Conservation (phyloP, 169 alveolate species). For the Plasmodium ovale region DNA sequence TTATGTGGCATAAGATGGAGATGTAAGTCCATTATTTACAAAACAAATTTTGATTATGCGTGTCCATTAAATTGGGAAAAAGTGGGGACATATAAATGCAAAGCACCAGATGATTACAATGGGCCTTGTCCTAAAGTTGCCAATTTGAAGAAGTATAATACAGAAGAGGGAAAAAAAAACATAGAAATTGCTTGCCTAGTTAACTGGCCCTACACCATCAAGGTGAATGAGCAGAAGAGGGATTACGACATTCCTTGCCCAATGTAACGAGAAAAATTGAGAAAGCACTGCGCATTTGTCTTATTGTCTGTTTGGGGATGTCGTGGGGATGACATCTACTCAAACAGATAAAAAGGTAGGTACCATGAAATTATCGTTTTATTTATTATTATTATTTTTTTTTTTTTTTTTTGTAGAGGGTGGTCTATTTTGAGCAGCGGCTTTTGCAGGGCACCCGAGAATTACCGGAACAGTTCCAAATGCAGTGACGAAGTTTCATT, state of each 20-base stretch:
- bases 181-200: slow-evolving; percentile 60
- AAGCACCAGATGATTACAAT: slow-evolving; percentile 54
- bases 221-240: slow-evolving; percentile 22
- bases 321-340: neutral
- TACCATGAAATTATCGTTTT: too few species aligned
- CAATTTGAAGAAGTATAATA: slow-evolving; percentile 53
- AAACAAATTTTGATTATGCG: slow-evolving; percentile 31
- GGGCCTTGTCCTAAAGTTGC: slow-evolving; percentile 57
- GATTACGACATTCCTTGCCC: slow-evolving; percentile 51
- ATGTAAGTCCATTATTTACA: slow-evolving; percentile 48
- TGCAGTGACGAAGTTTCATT: slow-evolving; percentile 57
- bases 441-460: slow-evolving; percentile 49
- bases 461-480: slow-evolving; percentile 30
- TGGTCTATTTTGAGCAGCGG: slow-evolving; percentile 53
- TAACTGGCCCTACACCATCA: slow-evolving; percentile 58
- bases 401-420: slow-evolving; percentile 34
- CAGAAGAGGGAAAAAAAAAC: slow-evolving; percentile 30
- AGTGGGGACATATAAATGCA: slow-evolving; percentile 24
- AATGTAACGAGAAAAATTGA: slow-evolving; percentile 50
- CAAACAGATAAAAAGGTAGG: neutral
- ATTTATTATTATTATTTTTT: too few species aligned
- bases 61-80: slow-evolving; percentile 50
- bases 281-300: too few species aligned
- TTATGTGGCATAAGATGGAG: slow-evolving; percentile 66
- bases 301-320: neutral